Evolutionary conservation across 2,329 filamentous ascomycete genomes (phyloP).

Genomic region (Eutypa lata): DNA sequence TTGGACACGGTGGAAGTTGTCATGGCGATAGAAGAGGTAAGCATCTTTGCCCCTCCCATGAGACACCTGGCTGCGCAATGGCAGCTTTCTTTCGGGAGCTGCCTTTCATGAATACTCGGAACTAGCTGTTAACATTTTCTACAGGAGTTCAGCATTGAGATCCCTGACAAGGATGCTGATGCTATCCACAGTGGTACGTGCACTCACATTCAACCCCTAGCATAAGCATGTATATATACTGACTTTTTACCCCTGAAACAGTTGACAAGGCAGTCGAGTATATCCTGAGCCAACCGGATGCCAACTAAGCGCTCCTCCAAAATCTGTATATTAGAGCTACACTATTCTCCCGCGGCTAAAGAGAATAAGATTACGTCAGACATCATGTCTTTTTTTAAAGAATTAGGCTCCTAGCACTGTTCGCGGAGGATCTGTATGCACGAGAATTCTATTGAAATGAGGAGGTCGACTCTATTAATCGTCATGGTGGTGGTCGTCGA

Average conservation of each 20-base stretch:
- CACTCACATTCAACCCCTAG: not conserved
- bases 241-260: slow-evolving; percentile 35
- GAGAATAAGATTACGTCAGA: slow-evolving; percentile 9
- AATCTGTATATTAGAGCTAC: slow-evolving; percentile 26
- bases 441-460: not conserved
- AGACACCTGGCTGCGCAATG: not conserved
- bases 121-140: slow-evolving; percentile 21
- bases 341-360: slow-evolving; percentile 13
- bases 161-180: slow-evolving; percentile 95
- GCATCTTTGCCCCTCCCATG: slow-evolving; percentile 7
- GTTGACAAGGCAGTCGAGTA: slow-evolving; percentile 94
- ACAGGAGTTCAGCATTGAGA: slow-evolving; percentile 80
- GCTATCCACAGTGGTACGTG: slow-evolving; percentile 85
- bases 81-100: slow-evolving; percentile 1
- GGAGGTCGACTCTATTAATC: not conserved
- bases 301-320: slow-evolving; percentile 51
- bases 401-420: not conserved
- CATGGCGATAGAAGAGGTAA: slow-evolving; percentile 98
- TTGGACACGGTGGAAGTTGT: slow-evolving; percentile 99
- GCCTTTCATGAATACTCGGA: too few relatives aligned
- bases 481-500: not conserved
- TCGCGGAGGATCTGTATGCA: not conserved
- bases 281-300: slow-evolving; percentile 89
- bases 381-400: slow-evolving; percentile 5
- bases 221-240: slow-evolving; percentile 4